Conservation (phyloP, 257 asterid species). For the Verbascum thapsus region DNA sequence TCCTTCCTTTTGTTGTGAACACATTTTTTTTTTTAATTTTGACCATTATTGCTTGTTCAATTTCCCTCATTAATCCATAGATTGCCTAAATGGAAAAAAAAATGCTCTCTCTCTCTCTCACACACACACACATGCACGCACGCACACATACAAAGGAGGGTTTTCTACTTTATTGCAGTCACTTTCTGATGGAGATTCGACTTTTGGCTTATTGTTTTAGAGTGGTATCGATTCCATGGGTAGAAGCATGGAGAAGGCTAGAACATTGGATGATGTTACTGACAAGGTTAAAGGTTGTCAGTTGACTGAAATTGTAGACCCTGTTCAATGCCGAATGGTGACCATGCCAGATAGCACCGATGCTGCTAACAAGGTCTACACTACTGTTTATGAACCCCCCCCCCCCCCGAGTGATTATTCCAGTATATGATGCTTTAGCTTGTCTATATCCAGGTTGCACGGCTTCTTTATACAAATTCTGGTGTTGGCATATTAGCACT, state of each 20-base stretch:
- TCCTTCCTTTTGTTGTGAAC: conserved; percentile 2
- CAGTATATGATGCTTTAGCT: conserved; percentile 29
- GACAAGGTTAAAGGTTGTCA: conserved; percentile 84
- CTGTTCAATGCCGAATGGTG: conserved; percentile 82
- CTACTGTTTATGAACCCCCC: too few relatives aligned
- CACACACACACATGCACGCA: too few relatives aligned
- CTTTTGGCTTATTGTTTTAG: conserved; percentile 44
- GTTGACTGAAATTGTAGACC: conserved; percentile 82
- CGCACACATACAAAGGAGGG: neutral
- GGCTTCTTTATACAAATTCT: conserved; percentile 90
- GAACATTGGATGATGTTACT: conserved; percentile 65
- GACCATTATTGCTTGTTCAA: neutral
- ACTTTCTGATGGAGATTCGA: conserved; percentile 19
- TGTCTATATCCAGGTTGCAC: conserved; percentile 68
- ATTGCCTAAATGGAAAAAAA: neutral
- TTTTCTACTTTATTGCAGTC: conserved; percentile 2
- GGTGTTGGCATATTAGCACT: conserved; percentile 90
- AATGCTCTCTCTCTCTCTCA: neutral
- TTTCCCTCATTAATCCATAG: conserved; percentile 1
- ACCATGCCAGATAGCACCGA: conserved; percentile 90
- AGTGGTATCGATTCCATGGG: conserved; percentile 79
- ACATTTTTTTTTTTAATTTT: neutral
- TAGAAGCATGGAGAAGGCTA: conserved; percentile 85
- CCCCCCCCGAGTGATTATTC: too few relatives aligned
- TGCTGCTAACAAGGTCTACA: conserved; percentile 66